These are phyloP conservation scores for Lineolata rhizophorae DNA, from an alignment of 495 filamentous ascomycete genomes.

Conservation along the genomic window DNA sequence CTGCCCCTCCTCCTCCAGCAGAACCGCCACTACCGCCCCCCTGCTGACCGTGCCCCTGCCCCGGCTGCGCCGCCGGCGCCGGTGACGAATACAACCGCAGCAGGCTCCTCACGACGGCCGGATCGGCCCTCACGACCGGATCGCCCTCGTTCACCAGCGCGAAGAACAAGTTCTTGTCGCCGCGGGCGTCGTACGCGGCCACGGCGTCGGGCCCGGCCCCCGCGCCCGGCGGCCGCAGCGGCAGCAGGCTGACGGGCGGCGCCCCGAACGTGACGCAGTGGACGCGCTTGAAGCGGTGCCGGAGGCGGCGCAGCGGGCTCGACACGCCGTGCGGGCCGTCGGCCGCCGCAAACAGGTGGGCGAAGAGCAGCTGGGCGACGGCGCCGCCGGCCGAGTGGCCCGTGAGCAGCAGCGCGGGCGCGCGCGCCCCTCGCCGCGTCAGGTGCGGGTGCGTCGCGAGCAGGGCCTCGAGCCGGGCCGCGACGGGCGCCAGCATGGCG, in stretches of 20 bases:
- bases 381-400: slow-evolving; percentile 72
- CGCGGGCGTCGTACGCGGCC: slow-evolving; percentile 15
- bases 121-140: slow-evolving; percentile 55
- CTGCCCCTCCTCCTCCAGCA: too few species aligned
- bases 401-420: slow-evolving; percentile 38
- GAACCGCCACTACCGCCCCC: too few species aligned
- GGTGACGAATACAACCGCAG: slow-evolving; percentile 46
- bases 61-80: too few species aligned
- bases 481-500: slow-evolving; percentile 52
- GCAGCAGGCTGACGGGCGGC: slow-evolving; percentile 50
- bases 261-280: slow-evolving; percentile 71
- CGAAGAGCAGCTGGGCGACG: slow-evolving; percentile 53
- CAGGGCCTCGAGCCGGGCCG: slow-evolving; percentile 39
- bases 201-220: background rate
- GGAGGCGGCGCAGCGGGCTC: slow-evolving; percentile 35
- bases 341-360: slow-evolving; percentile 44
- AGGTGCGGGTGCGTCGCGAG: slow-evolving; percentile 47
- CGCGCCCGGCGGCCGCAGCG: slow-evolving; percentile 20
- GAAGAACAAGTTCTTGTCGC: slow-evolving; percentile 53
- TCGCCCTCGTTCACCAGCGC: slow-evolving; percentile 73
- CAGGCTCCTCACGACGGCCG: slow-evolving; percentile 45
- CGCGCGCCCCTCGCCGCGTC: background rate
- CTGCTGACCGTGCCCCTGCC: too few species aligned
- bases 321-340: slow-evolving; percentile 34
- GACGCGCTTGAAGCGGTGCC: slow-evolving; percentile 45